These are phyloP conservation scores for Lentinula lateritia DNA, from an alignment of 768 basidiomycete genomes.

Conservation along the genomic window DNA sequence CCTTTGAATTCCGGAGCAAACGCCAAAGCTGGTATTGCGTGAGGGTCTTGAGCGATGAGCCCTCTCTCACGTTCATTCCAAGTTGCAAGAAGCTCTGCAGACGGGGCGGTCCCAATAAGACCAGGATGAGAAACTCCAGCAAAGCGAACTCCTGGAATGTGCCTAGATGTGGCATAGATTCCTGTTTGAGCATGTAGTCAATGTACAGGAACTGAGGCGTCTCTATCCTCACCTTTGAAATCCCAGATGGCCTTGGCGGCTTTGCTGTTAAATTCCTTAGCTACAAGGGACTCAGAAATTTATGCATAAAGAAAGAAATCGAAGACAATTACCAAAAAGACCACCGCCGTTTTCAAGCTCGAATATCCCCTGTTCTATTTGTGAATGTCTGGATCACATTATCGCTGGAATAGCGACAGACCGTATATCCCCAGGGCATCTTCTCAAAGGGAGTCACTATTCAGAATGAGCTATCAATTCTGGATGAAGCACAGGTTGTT, in stretches of 20 bases:
- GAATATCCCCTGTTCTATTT: conserved; percentile 54
- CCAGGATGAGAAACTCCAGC: conserved; percentile 76
- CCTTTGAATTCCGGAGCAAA: conserved; percentile 55
- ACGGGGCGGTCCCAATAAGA: conserved; percentile 73
- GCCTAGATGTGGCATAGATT: conserved; percentile 67
- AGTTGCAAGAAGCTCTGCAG: conserved; percentile 60
- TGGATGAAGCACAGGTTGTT: conserved; percentile 2
- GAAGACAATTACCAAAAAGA: conserved; percentile 44
- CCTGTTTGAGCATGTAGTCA: conserved; percentile 27
- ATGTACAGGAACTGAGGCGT: not conserved
- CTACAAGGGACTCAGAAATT: conserved; percentile 20
- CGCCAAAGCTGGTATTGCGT: conserved; percentile 59
- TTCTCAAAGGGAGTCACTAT: conserved; percentile 62
- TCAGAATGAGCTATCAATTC: not conserved
- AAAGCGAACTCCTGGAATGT: conserved; percentile 76
- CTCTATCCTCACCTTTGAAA: conserved; percentile 43
- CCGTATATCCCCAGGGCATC: conserved; percentile 79
- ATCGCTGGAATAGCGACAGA: conserved; percentile 23
- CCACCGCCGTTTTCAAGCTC: conserved; percentile 71
- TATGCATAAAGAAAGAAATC: not conserved
- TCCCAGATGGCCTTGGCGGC: conserved; percentile 83
- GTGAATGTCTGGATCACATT: not conserved
- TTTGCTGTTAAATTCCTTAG: conserved; percentile 61
- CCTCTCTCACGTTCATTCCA: conserved; percentile 73
- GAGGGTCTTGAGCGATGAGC: conserved; percentile 48